Conservation (phyloP, 306 rosid species). For the Quillaja saponaria region DNA sequence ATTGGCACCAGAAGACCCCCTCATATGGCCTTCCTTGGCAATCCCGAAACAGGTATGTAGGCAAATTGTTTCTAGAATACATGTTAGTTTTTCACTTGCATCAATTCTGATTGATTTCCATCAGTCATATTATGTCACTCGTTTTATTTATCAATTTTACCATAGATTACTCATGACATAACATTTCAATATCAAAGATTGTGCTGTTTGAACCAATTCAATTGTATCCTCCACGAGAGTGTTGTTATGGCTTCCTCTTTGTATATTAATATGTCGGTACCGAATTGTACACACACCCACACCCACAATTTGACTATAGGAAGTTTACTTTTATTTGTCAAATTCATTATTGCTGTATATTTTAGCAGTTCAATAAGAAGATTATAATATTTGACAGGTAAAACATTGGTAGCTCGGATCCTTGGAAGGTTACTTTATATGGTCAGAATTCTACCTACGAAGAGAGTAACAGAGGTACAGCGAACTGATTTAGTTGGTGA, state of each 20-base stretch:
- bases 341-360: not conserved
- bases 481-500: slow-evolving; percentile 97
- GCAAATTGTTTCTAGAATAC: slow-evolving; percentile 17
- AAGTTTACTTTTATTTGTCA: no score
- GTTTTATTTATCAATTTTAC: no score
- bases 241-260: slow-evolving; percentile 3
- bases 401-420: slow-evolving; percentile 94
- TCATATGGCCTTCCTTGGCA: slow-evolving; percentile 98
- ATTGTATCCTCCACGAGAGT: not conserved
- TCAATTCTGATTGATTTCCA: not conserved
- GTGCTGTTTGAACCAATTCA: not conserved
- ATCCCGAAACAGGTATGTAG: slow-evolving; percentile 90
- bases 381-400: slow-evolving; percentile 55
- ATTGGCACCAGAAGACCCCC: slow-evolving; percentile 91
- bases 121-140: no score
- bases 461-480: slow-evolving; percentile 93
- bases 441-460: slow-evolving; percentile 93
- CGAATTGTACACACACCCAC: no score
- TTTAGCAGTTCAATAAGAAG: not conserved
- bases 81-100: slow-evolving; percentile 6
- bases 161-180: not conserved
- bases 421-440: slow-evolving; percentile 89
- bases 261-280: not conserved
- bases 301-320: no score
- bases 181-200: not conserved